Evolutionary conservation across 2,329 filamentous ascomycete genomes (phyloP), one percentile per base, ranked within the genome.

Genomic region (Talaromyces sp.): DNA sequence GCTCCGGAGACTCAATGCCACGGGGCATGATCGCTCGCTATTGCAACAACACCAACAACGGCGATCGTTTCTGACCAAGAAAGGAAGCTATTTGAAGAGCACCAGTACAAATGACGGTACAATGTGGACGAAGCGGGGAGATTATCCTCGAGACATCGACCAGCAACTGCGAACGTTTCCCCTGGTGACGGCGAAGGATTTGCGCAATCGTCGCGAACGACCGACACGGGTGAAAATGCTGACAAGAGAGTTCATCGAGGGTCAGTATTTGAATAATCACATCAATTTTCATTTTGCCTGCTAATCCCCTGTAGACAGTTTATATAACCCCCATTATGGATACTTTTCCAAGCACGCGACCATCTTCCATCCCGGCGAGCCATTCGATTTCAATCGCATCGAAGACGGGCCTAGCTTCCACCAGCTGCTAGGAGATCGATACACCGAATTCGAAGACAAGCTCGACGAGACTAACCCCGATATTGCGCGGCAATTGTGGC

Each of bases 321-420:
- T 97, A 14, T 98, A 98, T 75, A 97, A 98, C 72, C 92, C 92
- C 0, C 84, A 91, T 68, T 98, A 97, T 73, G 93, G 94, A 68
- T 97, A 97, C 80, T 97, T 97, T 77, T 93, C 92, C 59, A 96
- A 96, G 71, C 92, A 96, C 73, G 94, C 91, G 70, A 92, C 96
- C 73, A 97, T 99, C 76, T 99, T 99, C 81, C 91, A 87, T 36
- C 92, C 94, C 10, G 92, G 92, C 61, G 88, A 93, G 65, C 92
- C 95, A 4, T 99, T 99, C 78, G 82, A 95, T 71, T 99, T 99
- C 81, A 87, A 85, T 68, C 75, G 79, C 23, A 86, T 99, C 69
- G 83, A 86, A 70, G 92, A 97, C 76, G 94, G 96, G 71, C 85
- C 90, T 55, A 88, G 91, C 57, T 99, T 99, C 79, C 87, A 96